Conservation (phyloP, 1,284 basidiomycete species). For the Meripilus lineatus region DNA sequence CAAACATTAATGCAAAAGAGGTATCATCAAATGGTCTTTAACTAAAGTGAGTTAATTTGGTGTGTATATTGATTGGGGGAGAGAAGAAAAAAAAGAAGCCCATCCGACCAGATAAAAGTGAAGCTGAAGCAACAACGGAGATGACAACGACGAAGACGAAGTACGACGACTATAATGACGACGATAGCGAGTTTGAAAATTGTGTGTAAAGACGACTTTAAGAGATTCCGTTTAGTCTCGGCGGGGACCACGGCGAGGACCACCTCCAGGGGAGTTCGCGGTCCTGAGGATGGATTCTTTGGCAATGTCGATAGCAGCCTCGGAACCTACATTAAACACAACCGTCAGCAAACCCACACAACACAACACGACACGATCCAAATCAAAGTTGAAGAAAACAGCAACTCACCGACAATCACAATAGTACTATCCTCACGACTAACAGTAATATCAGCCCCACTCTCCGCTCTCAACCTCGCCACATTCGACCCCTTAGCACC, state of each 20-base stretch:
- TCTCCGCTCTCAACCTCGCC: constrained; percentile 77
- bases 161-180: too few species aligned
- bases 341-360: constrained; percentile 4
- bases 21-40: too few species aligned
- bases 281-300: constrained; percentile 80
- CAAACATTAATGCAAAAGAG: too few species aligned
- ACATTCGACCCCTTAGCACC: constrained; percentile 88
- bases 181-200: too few species aligned
- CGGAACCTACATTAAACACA: constrained; percentile 44
- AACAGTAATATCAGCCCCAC: constrained; percentile 86
- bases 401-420: constrained; percentile 70
- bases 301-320: constrained; percentile 67
- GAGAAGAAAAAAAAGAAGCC: too few species aligned
- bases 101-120: too few species aligned
- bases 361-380: not conserved
- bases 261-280: constrained; percentile 41
- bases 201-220: too few species aligned
- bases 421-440: constrained; percentile 82
- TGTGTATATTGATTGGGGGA: too few species aligned
- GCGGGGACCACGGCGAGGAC: constrained; percentile 40
- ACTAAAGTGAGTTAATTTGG: too few species aligned
- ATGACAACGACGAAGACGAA: too few species aligned
- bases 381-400: not conserved
- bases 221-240: too few species aligned
- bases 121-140: too few species aligned